phyloP scores from a whole-genome alignment of 176 grass and related monocot species.

The Raddia distichophylla region DNA sequence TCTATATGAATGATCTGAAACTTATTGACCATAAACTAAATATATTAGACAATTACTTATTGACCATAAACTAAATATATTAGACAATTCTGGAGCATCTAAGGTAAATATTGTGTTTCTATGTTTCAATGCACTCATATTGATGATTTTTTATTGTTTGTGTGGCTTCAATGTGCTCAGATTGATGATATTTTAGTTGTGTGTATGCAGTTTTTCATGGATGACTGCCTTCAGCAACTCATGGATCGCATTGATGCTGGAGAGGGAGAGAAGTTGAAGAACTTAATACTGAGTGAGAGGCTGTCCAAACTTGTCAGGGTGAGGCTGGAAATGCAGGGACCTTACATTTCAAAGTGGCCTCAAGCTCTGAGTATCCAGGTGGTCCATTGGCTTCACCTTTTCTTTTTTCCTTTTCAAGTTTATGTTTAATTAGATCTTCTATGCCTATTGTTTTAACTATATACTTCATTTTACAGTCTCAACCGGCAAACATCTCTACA shows the following conservation, averaged over 20 bases:
- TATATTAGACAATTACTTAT: neutral
- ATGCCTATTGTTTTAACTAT: neutral
- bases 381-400: conserved; percentile 26
- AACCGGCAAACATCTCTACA: conserved; percentile 80
- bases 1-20: neutral
- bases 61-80: neutral
- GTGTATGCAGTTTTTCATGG: conserved; percentile 89
- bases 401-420: neutral
- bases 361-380: conserved; percentile 98
- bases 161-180: neutral
- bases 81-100: neutral
- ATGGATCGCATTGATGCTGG: conserved; percentile 79
- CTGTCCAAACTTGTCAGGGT: conserved; percentile 75
- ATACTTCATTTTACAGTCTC: conserved; percentile 61
- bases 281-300: conserved; percentile 73
- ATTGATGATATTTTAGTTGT: neutral
- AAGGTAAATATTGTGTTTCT: conserved; percentile 6
- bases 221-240: conserved; percentile 90
- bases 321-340: conserved; percentile 87
- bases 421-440: conserved; percentile 16
- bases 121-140: neutral
- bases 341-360: conserved; percentile 95
- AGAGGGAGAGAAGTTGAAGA: conserved; percentile 72
- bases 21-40: neutral
- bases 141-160: neutral